Percentiles rank a stretch among this genome's conserved stretches.
phyloP scores from a whole-genome alignment of 495 filamentous ascomycete species.

The Xylaria grammica region DNA sequence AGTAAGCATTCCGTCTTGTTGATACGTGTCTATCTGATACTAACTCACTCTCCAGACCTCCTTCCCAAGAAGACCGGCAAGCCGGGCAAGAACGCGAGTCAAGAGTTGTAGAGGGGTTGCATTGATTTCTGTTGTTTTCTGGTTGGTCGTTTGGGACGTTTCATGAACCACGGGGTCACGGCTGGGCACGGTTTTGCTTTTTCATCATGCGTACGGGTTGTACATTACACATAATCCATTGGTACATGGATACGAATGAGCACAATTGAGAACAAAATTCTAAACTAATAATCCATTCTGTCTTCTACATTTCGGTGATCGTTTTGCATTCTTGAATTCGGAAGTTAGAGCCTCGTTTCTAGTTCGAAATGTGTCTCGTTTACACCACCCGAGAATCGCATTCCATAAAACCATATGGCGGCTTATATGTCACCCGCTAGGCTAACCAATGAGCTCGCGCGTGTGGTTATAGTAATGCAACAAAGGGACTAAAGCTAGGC shows the following conservation, averaged over 20 bases:
- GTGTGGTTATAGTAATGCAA: no score
- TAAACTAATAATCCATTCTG: neutral
- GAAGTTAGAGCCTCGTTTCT: no score
- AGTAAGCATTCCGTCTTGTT: conserved; percentile 66
- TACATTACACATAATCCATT: conserved; percentile 79
- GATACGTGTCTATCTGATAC: conserved; percentile 23
- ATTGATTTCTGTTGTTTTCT: conserved; percentile 62
- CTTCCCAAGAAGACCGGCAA: conserved; percentile 98
- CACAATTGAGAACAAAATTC: conserved; percentile 47
- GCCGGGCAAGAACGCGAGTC: conserved; percentile 85
- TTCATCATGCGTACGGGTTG: conserved; percentile 78
- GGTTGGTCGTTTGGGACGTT: conserved; percentile 76
- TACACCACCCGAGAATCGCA: no score
- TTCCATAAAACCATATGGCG: no score
- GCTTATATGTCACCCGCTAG: no score
- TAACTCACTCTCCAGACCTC: conserved; percentile 71
- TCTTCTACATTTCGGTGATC: neutral
- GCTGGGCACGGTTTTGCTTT: conserved; percentile 77
- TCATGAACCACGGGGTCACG: conserved; percentile 82
- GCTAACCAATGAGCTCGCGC: no score
- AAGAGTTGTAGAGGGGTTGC: conserved; percentile 75
- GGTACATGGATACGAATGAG: conserved; percentile 70
- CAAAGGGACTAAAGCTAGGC: neutral
- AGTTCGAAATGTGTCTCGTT: no score
- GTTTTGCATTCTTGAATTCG: neutral